phyloP scores from a whole-genome alignment of 305 asterid genomes.

The Ilex paraguariensis region DNA sequence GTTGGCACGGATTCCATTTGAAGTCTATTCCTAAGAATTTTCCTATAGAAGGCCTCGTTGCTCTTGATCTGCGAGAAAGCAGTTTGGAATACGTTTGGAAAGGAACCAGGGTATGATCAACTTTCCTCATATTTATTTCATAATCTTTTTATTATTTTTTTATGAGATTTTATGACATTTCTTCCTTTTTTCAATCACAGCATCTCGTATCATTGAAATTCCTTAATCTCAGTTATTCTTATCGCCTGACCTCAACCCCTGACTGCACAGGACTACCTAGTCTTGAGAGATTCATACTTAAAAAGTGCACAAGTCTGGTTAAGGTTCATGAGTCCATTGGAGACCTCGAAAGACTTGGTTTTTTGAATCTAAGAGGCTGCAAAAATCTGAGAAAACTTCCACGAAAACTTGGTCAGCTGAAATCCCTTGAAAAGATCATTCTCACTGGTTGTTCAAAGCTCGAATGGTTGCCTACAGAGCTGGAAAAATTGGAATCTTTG shows the following conservation, averaged over 20 bases:
- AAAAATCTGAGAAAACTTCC: background rate
- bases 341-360: background rate
- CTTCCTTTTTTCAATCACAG: background rate
- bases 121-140: background rate
- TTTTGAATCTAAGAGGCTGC: background rate
- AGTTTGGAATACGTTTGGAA: background rate
- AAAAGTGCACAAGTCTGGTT: background rate
- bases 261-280: background rate
- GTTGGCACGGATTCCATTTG: background rate
- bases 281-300: background rate
- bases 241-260: background rate
- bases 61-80: background rate
- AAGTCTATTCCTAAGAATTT: background rate
- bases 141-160: background rate
- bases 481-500: background rate
- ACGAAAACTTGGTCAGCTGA: background rate
- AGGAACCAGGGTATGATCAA: background rate
- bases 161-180: background rate
- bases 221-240: background rate
- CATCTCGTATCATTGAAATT: background rate
- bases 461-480: background rate
- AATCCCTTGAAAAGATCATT: background rate
- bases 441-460: background rate
- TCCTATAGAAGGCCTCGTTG: background rate
- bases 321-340: conserved; percentile 1